Base-by-base conservation (phyloP, 495 filamentous ascomycete species). In the Penicillium robsamsonii region DNA sequence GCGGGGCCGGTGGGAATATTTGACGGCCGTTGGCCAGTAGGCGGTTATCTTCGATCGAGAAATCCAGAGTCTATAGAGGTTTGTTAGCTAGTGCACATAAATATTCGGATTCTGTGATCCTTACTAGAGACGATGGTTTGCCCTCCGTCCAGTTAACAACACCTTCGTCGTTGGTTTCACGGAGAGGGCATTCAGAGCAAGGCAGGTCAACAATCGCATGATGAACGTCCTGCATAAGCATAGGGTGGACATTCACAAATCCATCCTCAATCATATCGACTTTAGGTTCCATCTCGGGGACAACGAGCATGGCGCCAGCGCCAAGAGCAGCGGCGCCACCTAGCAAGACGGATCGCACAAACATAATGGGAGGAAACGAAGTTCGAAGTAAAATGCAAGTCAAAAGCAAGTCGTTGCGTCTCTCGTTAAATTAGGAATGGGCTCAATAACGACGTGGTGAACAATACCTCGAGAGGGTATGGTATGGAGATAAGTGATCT, bases 121-220 rank as follows among this genome's bases (percentile, higher is more conserved):
- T 43, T 69, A 78, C 75, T 61, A 78, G 57, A 29, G 66, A 65
- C 2, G 74, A 70, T 46, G 69, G 57, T 58, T 67, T 68, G 63
- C 65, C 68, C 51, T 76, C 66, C 60, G 66, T 59, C 70, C 68
- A 72, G 68, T 59, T 68, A 62, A 69, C 65, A 18, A 52, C 52
- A 5, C 72, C 73, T 56, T 71, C 63, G 13, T 66, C 57, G 10
- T 56, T 61, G 20, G 65, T 57, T 63, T 66, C 63, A 37, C 64
- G 75, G 70, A 75, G 77, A 0, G 76, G 78, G 51, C 79, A 82
- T 25, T 75, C 74, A 22, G 70, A 69, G 62, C 79, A 82, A 38
- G 70, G 63, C 10, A 82, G 59, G 11, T 69, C 64, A 40, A 82
- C 55, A 5, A 64, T 57, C 44, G 70, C 64, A 45, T 68, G 63